Conservation (phyloP, 352 stramenopile species). For the Globisporangium abappressorium region DNA sequence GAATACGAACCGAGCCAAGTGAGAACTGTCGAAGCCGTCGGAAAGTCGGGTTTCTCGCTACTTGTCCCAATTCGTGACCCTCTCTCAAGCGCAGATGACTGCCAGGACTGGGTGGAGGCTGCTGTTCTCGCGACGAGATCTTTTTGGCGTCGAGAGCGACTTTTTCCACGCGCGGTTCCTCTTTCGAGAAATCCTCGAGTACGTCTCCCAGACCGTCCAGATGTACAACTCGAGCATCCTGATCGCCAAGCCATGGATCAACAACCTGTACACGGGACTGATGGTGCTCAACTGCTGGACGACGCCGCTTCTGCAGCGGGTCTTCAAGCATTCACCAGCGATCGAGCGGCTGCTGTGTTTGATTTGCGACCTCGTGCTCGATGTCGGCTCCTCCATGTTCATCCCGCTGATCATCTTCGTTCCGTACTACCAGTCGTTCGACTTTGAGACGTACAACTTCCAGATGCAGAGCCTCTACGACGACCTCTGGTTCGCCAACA, state of each 20-base stretch:
- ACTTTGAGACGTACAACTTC: constrained; percentile 13
- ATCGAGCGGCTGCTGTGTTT: constrained; percentile 15
- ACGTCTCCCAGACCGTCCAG: constrained; percentile 38
- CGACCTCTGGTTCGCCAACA: constrained; percentile 18
- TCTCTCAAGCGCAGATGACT: neutral
- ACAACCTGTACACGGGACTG: constrained; percentile 35
- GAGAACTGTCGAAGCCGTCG: neutral
- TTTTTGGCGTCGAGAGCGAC: constrained; percentile 36
- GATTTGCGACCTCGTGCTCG: neutral
- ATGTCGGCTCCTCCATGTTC: constrained; percentile 8
- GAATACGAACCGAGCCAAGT: neutral
- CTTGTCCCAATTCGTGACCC: too few relatives aligned
- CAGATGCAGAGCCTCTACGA: constrained; percentile 13
- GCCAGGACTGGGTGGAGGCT: neutral
- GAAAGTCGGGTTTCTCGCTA: neutral
- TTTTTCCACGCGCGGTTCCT: constrained; percentile 30
- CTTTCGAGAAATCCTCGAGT: constrained; percentile 36
- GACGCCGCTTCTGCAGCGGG: constrained; percentile 9
- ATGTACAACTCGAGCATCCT: constrained; percentile 41
- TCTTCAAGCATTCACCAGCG: constrained; percentile 4
- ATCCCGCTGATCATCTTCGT: constrained; percentile 16
- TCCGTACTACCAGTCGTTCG: constrained; percentile 8
- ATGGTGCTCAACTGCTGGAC: constrained; percentile 22
- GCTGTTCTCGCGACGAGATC: constrained; percentile 23
- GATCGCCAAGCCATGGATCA: constrained; percentile 48